Percentiles rank a stretch among this genome's conserved stretches.
Conservation (phyloP, 306 rosid species). For the Casuarina equisetifolia region DNA sequence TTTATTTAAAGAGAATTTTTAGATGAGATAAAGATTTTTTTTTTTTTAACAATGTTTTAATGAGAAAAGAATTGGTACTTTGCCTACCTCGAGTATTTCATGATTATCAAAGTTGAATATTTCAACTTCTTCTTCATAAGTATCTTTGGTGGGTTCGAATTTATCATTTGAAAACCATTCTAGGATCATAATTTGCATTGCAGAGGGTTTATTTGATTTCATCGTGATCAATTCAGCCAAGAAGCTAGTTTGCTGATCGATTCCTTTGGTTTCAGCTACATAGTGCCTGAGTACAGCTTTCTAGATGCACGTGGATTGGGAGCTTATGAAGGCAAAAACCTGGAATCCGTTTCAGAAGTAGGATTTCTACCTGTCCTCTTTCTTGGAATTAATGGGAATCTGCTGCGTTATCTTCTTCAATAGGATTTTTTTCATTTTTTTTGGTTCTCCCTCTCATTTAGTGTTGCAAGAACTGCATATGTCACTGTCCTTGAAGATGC, state of each 20-base stretch:
- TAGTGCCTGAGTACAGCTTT: constrained; percentile 95
- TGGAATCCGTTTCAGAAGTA: constrained; percentile 80
- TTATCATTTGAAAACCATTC: constrained; percentile 8
- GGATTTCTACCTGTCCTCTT: constrained; percentile 24
- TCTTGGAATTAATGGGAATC: not conserved
- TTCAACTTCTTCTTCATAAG: not conserved
- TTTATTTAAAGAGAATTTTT: no score
- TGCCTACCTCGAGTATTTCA: not conserved
- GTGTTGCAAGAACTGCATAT: not conserved
- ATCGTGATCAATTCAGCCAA: not conserved
- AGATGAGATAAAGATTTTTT: no score
- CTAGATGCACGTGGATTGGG: constrained; percentile 92
- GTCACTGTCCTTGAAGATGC: not conserved
- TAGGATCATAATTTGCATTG: not conserved
- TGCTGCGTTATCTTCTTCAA: not conserved
- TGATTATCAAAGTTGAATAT: not conserved
- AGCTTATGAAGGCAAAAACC: constrained; percentile 80
- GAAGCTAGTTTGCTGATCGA: constrained; percentile 3
- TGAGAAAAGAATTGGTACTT: no score
- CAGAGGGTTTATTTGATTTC: not conserved
- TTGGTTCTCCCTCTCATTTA: not conserved
- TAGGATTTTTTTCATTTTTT: not conserved
- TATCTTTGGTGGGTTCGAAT: not conserved
- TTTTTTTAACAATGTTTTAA: no score
- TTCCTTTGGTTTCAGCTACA: constrained; percentile 57